These are phyloP conservation scores for Claviceps africana DNA, from an alignment of 2,329 filamentous ascomycete genomes.

Conservation along the genomic window DNA sequence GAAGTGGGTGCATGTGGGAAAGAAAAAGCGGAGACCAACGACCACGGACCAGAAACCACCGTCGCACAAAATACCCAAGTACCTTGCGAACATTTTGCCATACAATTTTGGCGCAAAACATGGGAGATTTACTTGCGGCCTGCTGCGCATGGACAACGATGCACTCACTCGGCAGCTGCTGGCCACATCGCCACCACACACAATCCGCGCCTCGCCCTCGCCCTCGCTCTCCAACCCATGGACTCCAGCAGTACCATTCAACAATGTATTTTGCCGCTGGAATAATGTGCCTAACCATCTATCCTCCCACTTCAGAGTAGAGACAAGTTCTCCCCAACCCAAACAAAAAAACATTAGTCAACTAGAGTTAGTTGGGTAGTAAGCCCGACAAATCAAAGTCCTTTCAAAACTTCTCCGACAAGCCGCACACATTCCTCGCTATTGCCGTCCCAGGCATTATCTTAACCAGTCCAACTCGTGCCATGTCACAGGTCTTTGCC, in stretches of 20 bases:
- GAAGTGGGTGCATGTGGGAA: not conserved
- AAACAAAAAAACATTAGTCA: constrained; percentile 1
- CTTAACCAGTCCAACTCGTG: not conserved
- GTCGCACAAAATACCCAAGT: not conserved
- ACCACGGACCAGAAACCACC: not conserved
- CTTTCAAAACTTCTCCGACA: constrained; percentile 3
- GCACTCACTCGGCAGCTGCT: not conserved
- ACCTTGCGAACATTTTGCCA: not conserved
- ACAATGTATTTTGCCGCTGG: not conserved
- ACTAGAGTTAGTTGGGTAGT: not conserved
- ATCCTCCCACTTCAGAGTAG: not conserved
- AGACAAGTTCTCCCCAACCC: constrained; percentile 10
- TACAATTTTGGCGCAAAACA: no score
- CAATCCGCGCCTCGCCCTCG: not conserved
- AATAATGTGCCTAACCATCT: constrained; percentile 1
- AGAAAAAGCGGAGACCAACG: not conserved
- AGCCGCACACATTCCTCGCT: constrained; percentile 4
- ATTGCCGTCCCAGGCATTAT: not conserved
- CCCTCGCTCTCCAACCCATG: no score
- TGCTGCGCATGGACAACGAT: no score
- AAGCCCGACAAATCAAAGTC: not conserved
- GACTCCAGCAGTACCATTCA: not conserved
- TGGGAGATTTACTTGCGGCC: no score
- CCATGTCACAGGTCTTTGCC: not conserved
- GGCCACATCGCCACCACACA: not conserved